Conservation (phyloP, 208 protist species). For the Herpetomonas samuelpessoai region DNA sequence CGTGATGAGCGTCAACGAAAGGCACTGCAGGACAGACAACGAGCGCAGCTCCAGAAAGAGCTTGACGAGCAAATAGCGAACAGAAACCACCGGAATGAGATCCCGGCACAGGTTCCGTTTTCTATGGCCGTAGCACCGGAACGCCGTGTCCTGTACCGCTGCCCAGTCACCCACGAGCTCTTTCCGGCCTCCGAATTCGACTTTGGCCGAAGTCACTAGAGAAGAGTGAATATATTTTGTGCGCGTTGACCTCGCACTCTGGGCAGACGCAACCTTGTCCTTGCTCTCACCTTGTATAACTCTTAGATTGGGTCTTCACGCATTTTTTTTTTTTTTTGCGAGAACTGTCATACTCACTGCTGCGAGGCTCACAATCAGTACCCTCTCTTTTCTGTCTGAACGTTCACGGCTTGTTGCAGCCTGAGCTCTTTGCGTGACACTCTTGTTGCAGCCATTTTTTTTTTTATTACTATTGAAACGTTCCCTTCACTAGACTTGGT, state of each 20-base stretch:
- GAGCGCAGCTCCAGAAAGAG: conserved; percentile 6
- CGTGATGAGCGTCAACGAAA: not conserved
- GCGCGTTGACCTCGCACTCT: not conserved
- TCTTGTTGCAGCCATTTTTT: too few species aligned
- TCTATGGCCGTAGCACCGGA: conserved; percentile 12
- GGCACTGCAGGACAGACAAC: not conserved
- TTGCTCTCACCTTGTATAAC: not conserved
- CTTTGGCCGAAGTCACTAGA: conserved; percentile 14
- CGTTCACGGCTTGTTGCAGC: too few species aligned
- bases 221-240: too few species aligned
- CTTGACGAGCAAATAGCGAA: conserved; percentile 16
- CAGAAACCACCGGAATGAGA: not conserved
- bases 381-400: not conserved
- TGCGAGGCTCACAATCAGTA: not conserved
- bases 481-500: too few species aligned
- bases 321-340: not conserved
- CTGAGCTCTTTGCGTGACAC: too few species aligned
- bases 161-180: conserved; percentile 52
- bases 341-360: not conserved
- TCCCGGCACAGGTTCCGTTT: not conserved
- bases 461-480: too few species aligned
- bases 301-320: not conserved
- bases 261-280: conserved; percentile 5
- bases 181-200: conserved; percentile 60
- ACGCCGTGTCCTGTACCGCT: conserved; percentile 42